These are phyloP conservation scores for Exophiala viscosa DNA, from an alignment of 2,329 filamentous ascomycete genomes.

Conservation along the genomic window DNA sequence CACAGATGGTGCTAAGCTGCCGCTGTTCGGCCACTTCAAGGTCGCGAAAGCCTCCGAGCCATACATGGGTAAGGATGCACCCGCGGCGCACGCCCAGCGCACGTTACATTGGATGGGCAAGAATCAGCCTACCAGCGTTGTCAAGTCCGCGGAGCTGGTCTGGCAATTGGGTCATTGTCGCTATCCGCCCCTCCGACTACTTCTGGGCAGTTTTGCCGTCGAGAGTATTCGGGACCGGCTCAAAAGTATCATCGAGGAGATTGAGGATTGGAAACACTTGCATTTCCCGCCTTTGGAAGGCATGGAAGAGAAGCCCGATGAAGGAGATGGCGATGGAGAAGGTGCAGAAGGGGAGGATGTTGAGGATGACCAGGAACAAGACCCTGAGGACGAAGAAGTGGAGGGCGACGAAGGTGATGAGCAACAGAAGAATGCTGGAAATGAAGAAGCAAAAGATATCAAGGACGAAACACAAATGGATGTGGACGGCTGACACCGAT, in stretches of 20 bases:
- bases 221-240: constrained; percentile 91
- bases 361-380: constrained; percentile 5
- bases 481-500: constrained; percentile 9
- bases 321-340: constrained; percentile 19
- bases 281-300: constrained; percentile 56
- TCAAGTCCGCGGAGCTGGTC: constrained; percentile 87
- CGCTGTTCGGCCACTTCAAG: constrained; percentile 86
- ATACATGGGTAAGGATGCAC: constrained; percentile 72
- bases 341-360: constrained; percentile 18
- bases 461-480: constrained; percentile 6
- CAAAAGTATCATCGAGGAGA: constrained; percentile 87
- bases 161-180: constrained; percentile 94
- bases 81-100: constrained; percentile 80
- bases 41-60: constrained; percentile 81
- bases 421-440: background rate
- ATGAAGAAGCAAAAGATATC: background rate
- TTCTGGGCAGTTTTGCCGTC: constrained; percentile 91
- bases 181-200: constrained; percentile 80
- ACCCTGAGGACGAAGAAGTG: constrained; percentile 7
- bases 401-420: constrained; percentile 3
- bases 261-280: constrained; percentile 88
- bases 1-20: constrained; percentile 46
- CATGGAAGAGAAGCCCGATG: constrained; percentile 20
- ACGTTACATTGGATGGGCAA: constrained; percentile 95
- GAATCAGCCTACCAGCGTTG: constrained; percentile 83